phyloP scores from a whole-genome alignment of 768 basidiomycete species.

The Tephrocybe rancida region DNA sequence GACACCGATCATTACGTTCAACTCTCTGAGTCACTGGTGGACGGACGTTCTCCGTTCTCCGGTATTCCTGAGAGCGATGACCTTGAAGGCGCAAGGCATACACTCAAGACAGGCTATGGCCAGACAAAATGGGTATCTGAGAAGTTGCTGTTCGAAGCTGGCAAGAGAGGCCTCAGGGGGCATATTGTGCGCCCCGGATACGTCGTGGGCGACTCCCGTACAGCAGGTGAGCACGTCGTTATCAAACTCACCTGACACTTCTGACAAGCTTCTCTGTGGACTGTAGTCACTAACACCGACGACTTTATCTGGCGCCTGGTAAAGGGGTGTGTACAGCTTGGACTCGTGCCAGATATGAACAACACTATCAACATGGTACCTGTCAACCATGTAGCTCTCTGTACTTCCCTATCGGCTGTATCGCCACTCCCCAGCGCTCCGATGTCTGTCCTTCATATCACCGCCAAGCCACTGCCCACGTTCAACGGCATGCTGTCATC shows the following conservation, averaged over 20 bases:
- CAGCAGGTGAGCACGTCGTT: slow-evolving; percentile 64
- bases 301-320: slow-evolving; percentile 99
- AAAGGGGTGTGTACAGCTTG: slow-evolving; percentile 99
- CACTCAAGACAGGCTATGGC: slow-evolving; percentile 90
- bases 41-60: slow-evolving; percentile 39
- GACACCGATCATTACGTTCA: slow-evolving; percentile 91
- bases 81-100: slow-evolving; percentile 76
- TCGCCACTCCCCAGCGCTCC: slow-evolving; percentile 49
- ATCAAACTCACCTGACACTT: slow-evolving; percentile 3
- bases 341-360: slow-evolving; percentile 94
- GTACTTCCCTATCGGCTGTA: slow-evolving; percentile 73
- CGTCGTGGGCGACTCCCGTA: slow-evolving; percentile 88
- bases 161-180: slow-evolving; percentile 79
- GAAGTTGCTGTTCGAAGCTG: slow-evolving; percentile 91
- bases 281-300: slow-evolving; percentile 93
- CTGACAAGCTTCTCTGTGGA: slow-evolving; percentile 1
- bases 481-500: slow-evolving; percentile 86
- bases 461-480: slow-evolving; percentile 82
- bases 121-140: slow-evolving; percentile 99
- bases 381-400: slow-evolving; percentile 92
- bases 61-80: slow-evolving; percentile 90
- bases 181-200: slow-evolving; percentile 94
- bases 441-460: slow-evolving; percentile 77
- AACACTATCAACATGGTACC: slow-evolving; percentile 99
- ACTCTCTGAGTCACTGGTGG: slow-evolving; percentile 71